phyloP scores from a whole-genome alignment of 331 rosid genomes.

The Cydonia oblonga region DNA sequence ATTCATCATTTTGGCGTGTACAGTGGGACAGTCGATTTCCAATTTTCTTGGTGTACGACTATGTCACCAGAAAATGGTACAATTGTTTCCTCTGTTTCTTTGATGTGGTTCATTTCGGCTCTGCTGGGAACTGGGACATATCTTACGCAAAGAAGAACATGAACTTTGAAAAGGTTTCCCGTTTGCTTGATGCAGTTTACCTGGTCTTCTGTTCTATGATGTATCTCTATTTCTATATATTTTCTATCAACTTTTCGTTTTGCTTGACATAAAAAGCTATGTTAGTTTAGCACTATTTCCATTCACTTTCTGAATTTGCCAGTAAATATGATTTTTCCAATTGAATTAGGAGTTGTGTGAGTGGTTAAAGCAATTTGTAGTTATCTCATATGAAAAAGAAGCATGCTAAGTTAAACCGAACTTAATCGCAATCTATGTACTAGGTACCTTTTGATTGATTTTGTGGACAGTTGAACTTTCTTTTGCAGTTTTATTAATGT shows the following conservation, averaged over 20 bases:
- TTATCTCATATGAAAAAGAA: not conserved
- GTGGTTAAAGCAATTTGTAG: not conserved
- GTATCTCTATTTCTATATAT: not conserved
- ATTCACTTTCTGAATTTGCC: not conserved
- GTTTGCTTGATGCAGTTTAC: constrained; percentile 11
- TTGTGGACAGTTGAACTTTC: too few species aligned
- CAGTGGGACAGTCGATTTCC: constrained; percentile 18
- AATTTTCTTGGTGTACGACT: constrained; percentile 1
- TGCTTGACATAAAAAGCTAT: not conserved
- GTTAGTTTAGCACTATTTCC: not conserved
- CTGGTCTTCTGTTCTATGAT: not conserved
- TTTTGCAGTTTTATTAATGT: too few species aligned
- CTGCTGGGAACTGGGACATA: constrained; percentile 19
- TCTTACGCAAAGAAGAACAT: constrained; percentile 29
- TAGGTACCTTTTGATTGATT: too few species aligned
- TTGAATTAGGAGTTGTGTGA: not conserved
- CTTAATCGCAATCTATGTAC: too few species aligned
- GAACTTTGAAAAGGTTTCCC: constrained; percentile 20
- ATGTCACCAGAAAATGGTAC: constrained; percentile 19
- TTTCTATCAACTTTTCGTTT: not conserved
- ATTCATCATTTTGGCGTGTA: constrained; percentile 28
- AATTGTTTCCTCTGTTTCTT: constrained; percentile 15
- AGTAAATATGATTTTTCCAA: not conserved
- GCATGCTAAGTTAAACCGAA: not conserved
- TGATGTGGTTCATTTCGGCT: constrained; percentile 24